These are phyloP conservation scores for Pichia phayaonensis DNA, from an alignment of 805 yeast genomes.

Conservation along the genomic window DNA sequence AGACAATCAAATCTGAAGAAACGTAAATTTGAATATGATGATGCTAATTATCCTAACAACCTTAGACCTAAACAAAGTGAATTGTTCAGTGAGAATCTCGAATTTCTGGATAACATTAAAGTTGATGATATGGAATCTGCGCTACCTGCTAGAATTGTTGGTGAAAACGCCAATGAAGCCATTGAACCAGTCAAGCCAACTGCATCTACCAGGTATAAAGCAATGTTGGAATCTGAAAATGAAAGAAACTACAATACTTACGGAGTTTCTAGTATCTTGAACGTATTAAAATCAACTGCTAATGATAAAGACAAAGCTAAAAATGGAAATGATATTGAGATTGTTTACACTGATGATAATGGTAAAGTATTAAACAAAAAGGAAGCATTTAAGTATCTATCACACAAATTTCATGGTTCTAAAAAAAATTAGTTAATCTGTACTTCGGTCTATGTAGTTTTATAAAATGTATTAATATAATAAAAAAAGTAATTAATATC, in stretches of 20 bases:
- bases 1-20: conserved; percentile 14
- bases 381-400: conserved; percentile 69
- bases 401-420: conserved; percentile 71
- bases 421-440: conserved; percentile 9
- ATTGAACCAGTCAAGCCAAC: conserved; percentile 14
- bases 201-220: conserved; percentile 18
- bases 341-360: conserved; percentile 55
- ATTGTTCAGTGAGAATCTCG: conserved; percentile 30
- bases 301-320: neutral
- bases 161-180: neutral
- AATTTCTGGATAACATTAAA: conserved; percentile 26
- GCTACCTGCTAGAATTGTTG: neutral
- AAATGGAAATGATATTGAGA: conserved; percentile 29
- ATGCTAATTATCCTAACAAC: conserved; percentile 1
- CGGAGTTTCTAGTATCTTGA: conserved; percentile 6
- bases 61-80: conserved; percentile 11
- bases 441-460: neutral
- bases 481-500: too few species aligned
- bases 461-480: neutral
- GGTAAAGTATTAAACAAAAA: conserved; percentile 56
- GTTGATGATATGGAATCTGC: conserved; percentile 18
- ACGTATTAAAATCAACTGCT: neutral
- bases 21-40: neutral
- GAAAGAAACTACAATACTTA: neutral
- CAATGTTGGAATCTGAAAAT: conserved; percentile 1